A percentile compares a stretch with the other conserved stretches of the same genome.
These are phyloP conservation scores for Ascoidea tarda DNA, from an alignment of 805 yeast genomes.

Conservation along the genomic window DNA sequence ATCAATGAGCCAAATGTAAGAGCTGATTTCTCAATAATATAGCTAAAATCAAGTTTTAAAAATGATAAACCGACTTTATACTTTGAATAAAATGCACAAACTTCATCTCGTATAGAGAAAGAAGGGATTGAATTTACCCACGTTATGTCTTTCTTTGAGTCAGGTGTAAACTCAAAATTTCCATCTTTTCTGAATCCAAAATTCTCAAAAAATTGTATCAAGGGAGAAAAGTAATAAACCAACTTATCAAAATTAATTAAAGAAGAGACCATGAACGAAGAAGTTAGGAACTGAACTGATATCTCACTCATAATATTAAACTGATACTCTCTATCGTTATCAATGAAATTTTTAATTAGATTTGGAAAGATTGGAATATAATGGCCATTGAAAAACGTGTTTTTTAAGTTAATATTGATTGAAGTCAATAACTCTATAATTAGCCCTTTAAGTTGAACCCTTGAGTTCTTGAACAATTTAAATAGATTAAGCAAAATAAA, in stretches of 20 bases:
- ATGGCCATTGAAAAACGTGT: not conserved
- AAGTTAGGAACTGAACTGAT: not conserved
- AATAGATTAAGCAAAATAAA: not conserved
- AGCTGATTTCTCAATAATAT: constrained; percentile 31
- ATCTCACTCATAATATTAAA: not conserved
- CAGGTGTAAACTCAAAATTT: not conserved
- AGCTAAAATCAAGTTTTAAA: not conserved
- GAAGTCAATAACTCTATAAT: not conserved
- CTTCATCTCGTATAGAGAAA: not conserved
- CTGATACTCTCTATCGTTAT: not conserved
- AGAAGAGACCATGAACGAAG: not conserved
- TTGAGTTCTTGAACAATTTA: not conserved
- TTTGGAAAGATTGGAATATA: not conserved
- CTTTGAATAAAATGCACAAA: no score
- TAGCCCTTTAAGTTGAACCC: not conserved
- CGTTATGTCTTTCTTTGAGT: not conserved
- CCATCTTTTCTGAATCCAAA: not conserved
- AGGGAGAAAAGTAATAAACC: not conserved
- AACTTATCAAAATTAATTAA: not conserved
- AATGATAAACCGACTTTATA: no score
- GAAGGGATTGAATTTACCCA: not conserved
- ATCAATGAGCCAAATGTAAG: constrained; percentile 66
- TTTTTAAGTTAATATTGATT: no score
- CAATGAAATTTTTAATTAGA: not conserved
- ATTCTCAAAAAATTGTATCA: not conserved